Base-by-base conservation (phyloP, 768 basidiomycete species). In the Tricholomella constricta region DNA sequence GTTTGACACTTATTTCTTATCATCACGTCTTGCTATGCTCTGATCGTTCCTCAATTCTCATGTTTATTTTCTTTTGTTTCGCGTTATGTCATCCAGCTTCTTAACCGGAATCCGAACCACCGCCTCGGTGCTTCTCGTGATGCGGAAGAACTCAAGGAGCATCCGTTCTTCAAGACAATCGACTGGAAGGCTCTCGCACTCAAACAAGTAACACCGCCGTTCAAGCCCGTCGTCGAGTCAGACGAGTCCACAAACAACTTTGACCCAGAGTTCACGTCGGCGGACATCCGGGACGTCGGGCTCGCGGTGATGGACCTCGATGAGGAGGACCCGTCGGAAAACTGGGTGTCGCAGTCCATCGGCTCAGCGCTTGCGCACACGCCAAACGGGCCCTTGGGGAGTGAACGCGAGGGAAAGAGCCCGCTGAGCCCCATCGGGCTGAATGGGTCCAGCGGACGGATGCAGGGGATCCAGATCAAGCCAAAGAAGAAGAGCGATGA, bases 191-290 rank as follows among this genome's bases (percentile, higher is more conserved):
- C 91, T 1, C 81, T 99, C 34, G 83, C 86, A 20, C 79, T 77
- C 58, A 95, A 96, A 66, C 90, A 96, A 65, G 85, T 94, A 40
- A 92, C 94, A 0, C 96, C 97, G 3, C 97, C 97, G 1, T 99
- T 98, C 80, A 98, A 98, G 68, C 97, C 97, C 20, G 80, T 89
- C 55, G 97, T 99, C 57, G 95, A 98, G 71, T 96, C 93, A 15
- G 97, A 99, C 76, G 97, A 99, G 72, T 93, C 89, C 14, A 94
- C 93, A n/a, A 86, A 86, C 58, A 98, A 98, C 76, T 99, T 99
- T 65, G 97, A 99, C 68, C 92, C 94, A 25, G 94, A 98, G 72
- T 99, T 99, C 72, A 99, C 97, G 4, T 81, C 85, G 22, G 89
- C 92, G n/a, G 89, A 96, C 67, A 78, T 98, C 46, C 81, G 86